Evolutionary conservation across 2,329 filamentous ascomycete species (phyloP).

Genomic region (Endoconidiophora laricicola): DNA sequence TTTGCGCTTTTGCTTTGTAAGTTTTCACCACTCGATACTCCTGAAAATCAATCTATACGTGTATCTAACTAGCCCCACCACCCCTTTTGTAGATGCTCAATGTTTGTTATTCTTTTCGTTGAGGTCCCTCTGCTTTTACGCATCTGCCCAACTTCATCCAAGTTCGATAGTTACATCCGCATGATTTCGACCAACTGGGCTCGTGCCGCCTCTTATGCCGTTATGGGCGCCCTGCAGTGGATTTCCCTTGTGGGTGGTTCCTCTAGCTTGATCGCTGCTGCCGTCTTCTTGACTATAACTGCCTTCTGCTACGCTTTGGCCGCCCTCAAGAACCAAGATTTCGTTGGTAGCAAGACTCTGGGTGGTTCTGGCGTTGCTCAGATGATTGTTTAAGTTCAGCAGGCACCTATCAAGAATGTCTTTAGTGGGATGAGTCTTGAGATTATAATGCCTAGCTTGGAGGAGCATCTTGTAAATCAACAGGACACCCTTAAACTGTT

Average conservation of each 20-base stretch:
- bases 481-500: neutral
- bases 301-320: conserved; percentile 67
- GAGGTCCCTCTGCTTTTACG: conserved; percentile 88
- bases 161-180: conserved; percentile 80
- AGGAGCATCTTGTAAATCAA: too few relatives aligned
- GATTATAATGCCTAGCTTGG: too few relatives aligned
- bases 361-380: conserved; percentile 87
- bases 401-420: too few relatives aligned
- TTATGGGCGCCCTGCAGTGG: conserved; percentile 74
- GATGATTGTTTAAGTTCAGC: conserved; percentile 67
- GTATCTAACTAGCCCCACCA: neutral
- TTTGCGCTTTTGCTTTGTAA: conserved; percentile 38
- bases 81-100: conserved; percentile 38
- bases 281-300: conserved; percentile 62
- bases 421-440: too few relatives aligned
- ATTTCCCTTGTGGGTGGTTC: conserved; percentile 49
- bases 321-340: conserved; percentile 66
- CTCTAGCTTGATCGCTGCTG: conserved; percentile 71
- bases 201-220: conserved; percentile 71
- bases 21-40: conserved; percentile 16
- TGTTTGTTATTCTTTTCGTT: conserved; percentile 64
- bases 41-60: neutral
- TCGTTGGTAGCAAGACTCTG: conserved; percentile 87
- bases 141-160: conserved; percentile 86
- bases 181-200: conserved; percentile 92